Percentiles rank a stretch among this genome's conserved stretches.
Conservation (phyloP, 768 basidiomycete species). For the Trametes villosa region DNA sequence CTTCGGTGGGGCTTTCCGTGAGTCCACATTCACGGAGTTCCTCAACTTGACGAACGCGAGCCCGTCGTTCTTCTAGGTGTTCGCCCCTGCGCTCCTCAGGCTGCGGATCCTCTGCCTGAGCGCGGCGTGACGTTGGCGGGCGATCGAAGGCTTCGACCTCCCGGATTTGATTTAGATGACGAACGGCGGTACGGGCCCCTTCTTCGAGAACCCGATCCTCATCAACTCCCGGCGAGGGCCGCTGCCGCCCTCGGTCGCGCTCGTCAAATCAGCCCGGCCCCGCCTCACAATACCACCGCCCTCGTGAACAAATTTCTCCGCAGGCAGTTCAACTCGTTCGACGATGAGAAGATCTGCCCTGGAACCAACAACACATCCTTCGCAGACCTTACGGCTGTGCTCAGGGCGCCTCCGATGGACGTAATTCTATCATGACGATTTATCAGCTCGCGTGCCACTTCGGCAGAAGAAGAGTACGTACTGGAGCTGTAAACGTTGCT, state of each 20-base stretch:
- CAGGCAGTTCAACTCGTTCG: slow-evolving; percentile 80
- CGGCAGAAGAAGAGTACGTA: no score
- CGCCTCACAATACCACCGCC: slow-evolving; percentile 69
- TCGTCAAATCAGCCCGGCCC: slow-evolving; percentile 65
- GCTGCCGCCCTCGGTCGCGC: slow-evolving; percentile 62
- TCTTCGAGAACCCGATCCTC: slow-evolving; percentile 59
- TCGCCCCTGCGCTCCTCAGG: slow-evolving; percentile 59
- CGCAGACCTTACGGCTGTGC: slow-evolving; percentile 71
- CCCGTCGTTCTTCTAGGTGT: slow-evolving; percentile 64
- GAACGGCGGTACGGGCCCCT: slow-evolving; percentile 70
- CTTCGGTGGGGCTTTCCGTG: slow-evolving; percentile 44
- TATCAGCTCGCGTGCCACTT: no score
- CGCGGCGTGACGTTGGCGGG: slow-evolving; percentile 38
- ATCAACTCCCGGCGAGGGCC: slow-evolving; percentile 70
- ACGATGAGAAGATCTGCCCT: slow-evolving; percentile 78
- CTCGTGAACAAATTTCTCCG: slow-evolving; percentile 81
- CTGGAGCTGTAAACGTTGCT: no score
- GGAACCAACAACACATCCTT: slow-evolving; percentile 70
- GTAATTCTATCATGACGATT: no score
- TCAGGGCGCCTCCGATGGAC: no score
- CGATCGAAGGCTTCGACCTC: slow-evolving; percentile 54
- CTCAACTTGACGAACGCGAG: slow-evolving; percentile 65
- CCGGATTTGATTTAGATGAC: slow-evolving; percentile 68
- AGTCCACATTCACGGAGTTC: slow-evolving; percentile 37
- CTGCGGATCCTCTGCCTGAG: slow-evolving; percentile 58